Conservation (phyloP, 345 rosid species). For the Dovyalis caffra region DNA sequence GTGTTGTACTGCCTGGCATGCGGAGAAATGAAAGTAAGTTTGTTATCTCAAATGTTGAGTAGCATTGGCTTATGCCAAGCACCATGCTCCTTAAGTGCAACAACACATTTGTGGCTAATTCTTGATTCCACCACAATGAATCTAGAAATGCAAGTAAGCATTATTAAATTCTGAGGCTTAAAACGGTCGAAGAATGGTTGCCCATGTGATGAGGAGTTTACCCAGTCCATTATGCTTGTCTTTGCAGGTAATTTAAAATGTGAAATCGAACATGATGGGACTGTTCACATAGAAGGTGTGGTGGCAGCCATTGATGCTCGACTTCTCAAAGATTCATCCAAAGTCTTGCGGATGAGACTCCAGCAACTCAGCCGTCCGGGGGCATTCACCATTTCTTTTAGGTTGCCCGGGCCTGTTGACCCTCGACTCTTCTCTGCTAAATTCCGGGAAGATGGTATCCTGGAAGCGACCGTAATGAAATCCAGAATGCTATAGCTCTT, state of each 20-base stretch:
- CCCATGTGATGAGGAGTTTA: background rate
- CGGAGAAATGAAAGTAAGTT: slow-evolving; percentile 47
- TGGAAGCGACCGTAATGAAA: slow-evolving; percentile 65
- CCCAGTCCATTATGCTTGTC: slow-evolving; percentile 3
- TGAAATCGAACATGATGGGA: slow-evolving; percentile 52
- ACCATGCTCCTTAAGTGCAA: too few relatives aligned
- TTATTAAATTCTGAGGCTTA: too few relatives aligned
- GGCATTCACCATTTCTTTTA: slow-evolving; percentile 57
- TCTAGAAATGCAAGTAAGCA: too few relatives aligned
- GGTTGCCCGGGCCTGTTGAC: slow-evolving; percentile 76
- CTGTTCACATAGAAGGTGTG: slow-evolving; percentile 53
- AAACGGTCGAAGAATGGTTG: background rate
- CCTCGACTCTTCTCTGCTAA: slow-evolving; percentile 50
- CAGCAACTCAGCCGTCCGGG: slow-evolving; percentile 55
- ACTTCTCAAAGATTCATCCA: slow-evolving; percentile 28
- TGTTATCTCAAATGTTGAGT: background rate
- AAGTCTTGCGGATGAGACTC: slow-evolving; percentile 41
- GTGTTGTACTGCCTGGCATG: slow-evolving; percentile 67
- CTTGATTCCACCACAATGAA: too few relatives aligned
- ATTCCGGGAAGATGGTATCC: slow-evolving; percentile 53
- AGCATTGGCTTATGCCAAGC: background rate
- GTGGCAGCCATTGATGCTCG: slow-evolving; percentile 28
- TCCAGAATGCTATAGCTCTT: background rate
- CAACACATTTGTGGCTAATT: too few relatives aligned
- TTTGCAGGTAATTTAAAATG: slow-evolving; percentile 53